phyloP scores from a whole-genome alignment of 2,329 filamentous ascomycete species.

The Massarina eburnea region DNA sequence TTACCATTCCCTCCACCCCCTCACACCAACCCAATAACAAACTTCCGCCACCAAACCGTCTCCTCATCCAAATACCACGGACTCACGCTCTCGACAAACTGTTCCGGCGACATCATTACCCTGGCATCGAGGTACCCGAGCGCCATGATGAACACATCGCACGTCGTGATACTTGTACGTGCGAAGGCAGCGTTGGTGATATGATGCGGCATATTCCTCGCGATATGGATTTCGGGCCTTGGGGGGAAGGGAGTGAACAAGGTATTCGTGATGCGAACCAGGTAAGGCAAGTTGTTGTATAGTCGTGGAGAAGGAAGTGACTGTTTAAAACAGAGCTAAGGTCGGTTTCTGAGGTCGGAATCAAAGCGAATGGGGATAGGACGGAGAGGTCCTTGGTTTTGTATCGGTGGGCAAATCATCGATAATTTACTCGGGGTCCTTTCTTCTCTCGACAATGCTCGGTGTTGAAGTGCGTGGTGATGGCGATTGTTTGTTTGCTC shows the following conservation, averaged over 20 bases:
- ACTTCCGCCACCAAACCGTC: slow-evolving; percentile 36
- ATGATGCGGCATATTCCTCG: slow-evolving; percentile 28
- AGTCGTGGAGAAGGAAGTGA: not conserved
- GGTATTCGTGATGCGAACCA: too few species aligned
- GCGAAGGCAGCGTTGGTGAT: slow-evolving; percentile 30
- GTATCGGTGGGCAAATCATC: slow-evolving; percentile 8
- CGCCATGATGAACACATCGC: slow-evolving; percentile 37
- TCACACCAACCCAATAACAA: slow-evolving; percentile 41
- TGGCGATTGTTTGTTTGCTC: not conserved
- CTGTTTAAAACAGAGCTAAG: not conserved
- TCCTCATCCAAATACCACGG: slow-evolving; percentile 40
- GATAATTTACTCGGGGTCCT: slow-evolving; percentile 1
- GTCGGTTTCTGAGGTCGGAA: not conserved
- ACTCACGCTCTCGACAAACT: slow-evolving; percentile 27
- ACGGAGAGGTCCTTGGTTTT: slow-evolving; percentile 7
- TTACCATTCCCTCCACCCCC: too few species aligned
- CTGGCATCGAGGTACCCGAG: slow-evolving; percentile 25
- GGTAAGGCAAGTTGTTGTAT: too few species aligned
- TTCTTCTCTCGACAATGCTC: not conserved
- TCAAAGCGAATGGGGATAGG: slow-evolving; percentile 7
- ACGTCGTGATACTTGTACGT: slow-evolving; percentile 36
- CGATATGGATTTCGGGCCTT: not conserved
- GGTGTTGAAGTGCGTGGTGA: not conserved
- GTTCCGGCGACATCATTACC: slow-evolving; percentile 27
- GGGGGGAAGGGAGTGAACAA: not conserved